Evolutionary conservation across 768 basidiomycete species (phyloP).

Genomic region (Saitozyma sp.): DNA sequence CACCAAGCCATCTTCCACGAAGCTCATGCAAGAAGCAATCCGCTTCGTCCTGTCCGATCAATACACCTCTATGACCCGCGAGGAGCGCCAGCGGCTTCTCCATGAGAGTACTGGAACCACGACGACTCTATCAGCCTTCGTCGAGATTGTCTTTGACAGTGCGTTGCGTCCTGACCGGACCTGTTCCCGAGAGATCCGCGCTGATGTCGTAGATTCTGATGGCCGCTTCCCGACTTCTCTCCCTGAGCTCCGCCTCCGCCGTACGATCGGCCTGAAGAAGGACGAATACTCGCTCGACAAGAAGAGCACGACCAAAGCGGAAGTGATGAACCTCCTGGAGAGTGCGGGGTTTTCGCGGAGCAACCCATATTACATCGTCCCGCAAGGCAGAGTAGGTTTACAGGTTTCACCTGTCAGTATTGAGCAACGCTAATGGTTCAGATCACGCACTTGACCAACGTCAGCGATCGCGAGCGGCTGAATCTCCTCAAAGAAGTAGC

Average conservation of each 20-base stretch:
- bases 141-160: slow-evolving; percentile 95
- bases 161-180: slow-evolving; percentile 14
- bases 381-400: slow-evolving; percentile 82
- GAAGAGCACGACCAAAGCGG: slow-evolving; percentile 92
- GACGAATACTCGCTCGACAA: slow-evolving; percentile 97
- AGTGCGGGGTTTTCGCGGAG: slow-evolving; percentile 95
- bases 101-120: slow-evolving; percentile 89
- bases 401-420: neutral
- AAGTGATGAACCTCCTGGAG: slow-evolving; percentile 95
- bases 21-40: slow-evolving; percentile 63
- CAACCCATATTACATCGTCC: slow-evolving; percentile 99
- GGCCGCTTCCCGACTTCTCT: slow-evolving; percentile 90
- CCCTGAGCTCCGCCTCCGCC: slow-evolving; percentile 79
- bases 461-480: slow-evolving; percentile 90
- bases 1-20: neutral
- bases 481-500: slow-evolving; percentile 97
- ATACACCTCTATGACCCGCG: slow-evolving; percentile 89
- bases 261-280: slow-evolving; percentile 96
- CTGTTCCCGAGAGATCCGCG: neutral
- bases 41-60: slow-evolving; percentile 97
- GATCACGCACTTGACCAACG: slow-evolving; percentile 96
- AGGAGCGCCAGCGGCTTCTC: slow-evolving; percentile 87
- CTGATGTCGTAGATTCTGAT: slow-evolving; percentile 61
- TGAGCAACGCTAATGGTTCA: slow-evolving; percentile 47
- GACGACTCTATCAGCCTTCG: slow-evolving; percentile 88